Base-by-base conservation (phyloP, 495 filamentous ascomycete genomes). In the Massariosphaeria phaeospora region DNA sequence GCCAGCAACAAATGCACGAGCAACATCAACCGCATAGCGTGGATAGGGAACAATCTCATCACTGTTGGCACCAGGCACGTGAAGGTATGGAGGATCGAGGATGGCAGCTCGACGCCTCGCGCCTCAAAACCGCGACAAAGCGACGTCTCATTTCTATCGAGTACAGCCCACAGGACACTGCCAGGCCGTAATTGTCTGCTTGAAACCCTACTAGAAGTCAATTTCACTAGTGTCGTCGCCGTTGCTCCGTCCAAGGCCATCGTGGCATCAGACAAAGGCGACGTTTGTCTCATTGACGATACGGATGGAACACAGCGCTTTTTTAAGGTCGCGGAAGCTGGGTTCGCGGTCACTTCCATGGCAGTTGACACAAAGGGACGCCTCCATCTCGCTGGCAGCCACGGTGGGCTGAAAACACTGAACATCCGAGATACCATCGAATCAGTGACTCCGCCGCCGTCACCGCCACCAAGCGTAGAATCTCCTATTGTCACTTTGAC, bases 1-100 rank as follows among this genome's bases (percentile, higher is more conserved):
- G 89, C 90, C 27, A 91, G 88, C 64, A 96, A 96, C 66, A 91
- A 93, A 67, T 97, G 93, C 71, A 96, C 89, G 23, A 84, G 86
- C 15, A 81, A 79, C 38, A 75, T 96, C 61, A 84, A 82, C 33
- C 80, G 83, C 25, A 91, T 96, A 77, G 81, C 85, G 46, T 98
- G 93, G 91, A 79, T 96, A 68, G 89, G 90, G 15, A 76, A 73
- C 47, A 76, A 67, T 29, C 67, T 90, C 38, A 72, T 90, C 18
- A 88, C 84, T 73, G 77, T 88, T 23, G 93, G 93, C 15, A 85
- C 91, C 38, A 81, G 93, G 44, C 90, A 96, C 73, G 82, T 96
- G 62, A 98, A 97, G 68, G 79, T 94, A 26, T 98, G 93, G 93
- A 79, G 85, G 58, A 79, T 89, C 15, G 87, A 91, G 26, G 84